These are phyloP conservation scores for Solanum hybrid DNA, from an alignment of 305 asterid species.

Conservation along the genomic window DNA sequence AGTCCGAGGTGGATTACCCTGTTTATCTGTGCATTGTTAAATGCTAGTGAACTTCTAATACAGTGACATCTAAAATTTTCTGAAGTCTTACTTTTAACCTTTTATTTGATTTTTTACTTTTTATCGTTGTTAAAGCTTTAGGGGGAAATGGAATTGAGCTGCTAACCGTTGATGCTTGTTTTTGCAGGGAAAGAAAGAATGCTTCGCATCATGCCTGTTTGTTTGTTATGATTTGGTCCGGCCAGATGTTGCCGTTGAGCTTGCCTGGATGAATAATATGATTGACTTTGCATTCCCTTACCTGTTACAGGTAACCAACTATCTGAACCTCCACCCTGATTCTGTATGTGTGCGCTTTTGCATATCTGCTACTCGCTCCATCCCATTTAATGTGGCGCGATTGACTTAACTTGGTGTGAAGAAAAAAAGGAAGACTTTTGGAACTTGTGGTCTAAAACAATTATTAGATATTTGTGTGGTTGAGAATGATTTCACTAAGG, in stretches of 20 bases:
- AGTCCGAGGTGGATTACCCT: neutral
- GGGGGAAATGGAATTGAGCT: neutral
- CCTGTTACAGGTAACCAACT: constrained; percentile 76
- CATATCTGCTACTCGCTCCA: neutral
- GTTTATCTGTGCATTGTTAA: neutral
- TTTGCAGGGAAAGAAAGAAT: constrained; percentile 97
- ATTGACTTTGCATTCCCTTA: constrained; percentile 96
- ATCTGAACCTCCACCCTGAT: constrained; percentile 6
- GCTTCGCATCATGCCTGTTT: constrained; percentile 95
- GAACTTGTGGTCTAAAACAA: neutral
- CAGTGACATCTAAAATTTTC: neutral
- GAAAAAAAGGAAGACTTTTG: neutral
- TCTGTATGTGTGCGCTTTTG: neutral
- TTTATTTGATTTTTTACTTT: neutral
- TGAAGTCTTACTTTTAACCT: neutral
- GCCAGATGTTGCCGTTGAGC: constrained; percentile 89
- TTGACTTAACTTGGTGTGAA: neutral
- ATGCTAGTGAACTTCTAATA: neutral
- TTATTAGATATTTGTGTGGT: neutral
- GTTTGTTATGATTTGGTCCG: constrained; percentile 95
- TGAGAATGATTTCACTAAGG: neutral
- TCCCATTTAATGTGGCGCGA: neutral
- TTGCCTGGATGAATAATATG: constrained; percentile 97
- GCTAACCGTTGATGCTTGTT: neutral
- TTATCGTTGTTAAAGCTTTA: neutral